phyloP scores from a whole-genome alignment of 208 protist genomes.

The Acanthamoeba culbertsoni region DNA sequence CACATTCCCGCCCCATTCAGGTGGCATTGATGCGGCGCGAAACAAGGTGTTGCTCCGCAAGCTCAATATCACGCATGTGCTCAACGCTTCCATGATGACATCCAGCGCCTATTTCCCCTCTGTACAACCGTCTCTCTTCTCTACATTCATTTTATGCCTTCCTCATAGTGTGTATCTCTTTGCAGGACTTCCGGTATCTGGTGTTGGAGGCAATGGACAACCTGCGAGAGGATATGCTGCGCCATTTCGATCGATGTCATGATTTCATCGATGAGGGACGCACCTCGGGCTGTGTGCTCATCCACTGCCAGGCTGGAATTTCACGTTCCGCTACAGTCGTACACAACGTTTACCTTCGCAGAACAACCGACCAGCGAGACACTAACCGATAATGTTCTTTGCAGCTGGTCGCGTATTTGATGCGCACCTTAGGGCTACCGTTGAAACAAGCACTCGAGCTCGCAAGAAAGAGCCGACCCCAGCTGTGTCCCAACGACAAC shows the following conservation, averaged over 20 bases:
- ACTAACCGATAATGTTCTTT: neutral
- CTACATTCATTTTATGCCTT: neutral
- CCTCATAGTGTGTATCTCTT: neutral
- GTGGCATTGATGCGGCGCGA: neutral
- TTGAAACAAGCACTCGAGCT: neutral
- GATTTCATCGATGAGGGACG: conserved; percentile 35
- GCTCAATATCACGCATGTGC: conserved; percentile 26
- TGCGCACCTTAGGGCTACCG: conserved; percentile 10
- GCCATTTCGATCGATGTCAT: conserved; percentile 15
- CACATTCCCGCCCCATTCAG: neutral
- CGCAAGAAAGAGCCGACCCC: neutral
- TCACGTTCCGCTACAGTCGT: conserved; percentile 33
- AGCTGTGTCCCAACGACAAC: conserved; percentile 47
- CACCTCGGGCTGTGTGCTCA: neutral
- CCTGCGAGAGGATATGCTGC: neutral
- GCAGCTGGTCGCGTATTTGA: conserved; percentile 45
- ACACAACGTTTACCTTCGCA: neutral
- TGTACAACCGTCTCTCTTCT: too few relatives aligned
- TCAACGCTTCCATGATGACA: conserved; percentile 52
- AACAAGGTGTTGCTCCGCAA: conserved; percentile 24
- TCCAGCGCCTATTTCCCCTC: neutral
- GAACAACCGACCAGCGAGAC: neutral
- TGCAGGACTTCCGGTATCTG: neutral
- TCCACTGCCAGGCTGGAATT: conserved; percentile 43
- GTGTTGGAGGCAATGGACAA: conserved; percentile 53